Evolutionary conservation across 768 basidiomycete species (phyloP), one percentile per base, ranked within the genome.

Genomic region (Tricholoma hemisulphureum): DNA sequence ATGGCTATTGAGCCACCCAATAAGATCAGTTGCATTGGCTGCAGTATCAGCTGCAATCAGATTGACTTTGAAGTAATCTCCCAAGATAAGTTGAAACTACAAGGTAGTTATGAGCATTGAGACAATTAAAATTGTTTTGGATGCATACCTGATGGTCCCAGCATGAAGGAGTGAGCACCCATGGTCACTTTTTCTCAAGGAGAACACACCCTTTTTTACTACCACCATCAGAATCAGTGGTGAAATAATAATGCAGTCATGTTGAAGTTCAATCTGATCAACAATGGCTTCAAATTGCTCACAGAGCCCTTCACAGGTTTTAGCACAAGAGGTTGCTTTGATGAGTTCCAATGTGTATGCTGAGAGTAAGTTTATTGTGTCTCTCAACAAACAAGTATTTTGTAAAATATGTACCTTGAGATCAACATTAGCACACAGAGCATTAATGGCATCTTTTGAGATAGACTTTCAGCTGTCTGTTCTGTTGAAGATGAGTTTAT

Each of bases 1-100:
- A 31, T 51, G n/a, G 29, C 21, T 51, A 14, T 51, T 51, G 26
- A 51, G 29, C 50, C 50, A 51, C 6, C 50, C 50, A 29, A 51
- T 51, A 16, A 51, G 34, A 10, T 16, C 26, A 2, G 31, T 51
- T n/a, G 50, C 50, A 51, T 16, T n/a, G n/a, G 50, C 50, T 35
- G n/a, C 31, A 20, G 21, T 35, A 16, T 51, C n/a, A 29, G 21
- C 50, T 11, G 29, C 50, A 51, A 20, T 20, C 9, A 31, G 50
- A 20, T 21, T 20, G 21, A 51, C 50, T 16, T 21, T 35, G 21
- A 51, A 51, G 28, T 34, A 34, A 26, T 51, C 31, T 2, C 26
- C 18, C 2, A 51, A 35, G 21, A 26, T 31, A 16, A 51, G 21
- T 21, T 51, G 50, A 35, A 51, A 51, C 50, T 51, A 34, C 11